These are phyloP conservation scores for Ceratocystis variospora DNA, from an alignment of 2,329 filamentous ascomycete genomes.

Conservation along the genomic window DNA sequence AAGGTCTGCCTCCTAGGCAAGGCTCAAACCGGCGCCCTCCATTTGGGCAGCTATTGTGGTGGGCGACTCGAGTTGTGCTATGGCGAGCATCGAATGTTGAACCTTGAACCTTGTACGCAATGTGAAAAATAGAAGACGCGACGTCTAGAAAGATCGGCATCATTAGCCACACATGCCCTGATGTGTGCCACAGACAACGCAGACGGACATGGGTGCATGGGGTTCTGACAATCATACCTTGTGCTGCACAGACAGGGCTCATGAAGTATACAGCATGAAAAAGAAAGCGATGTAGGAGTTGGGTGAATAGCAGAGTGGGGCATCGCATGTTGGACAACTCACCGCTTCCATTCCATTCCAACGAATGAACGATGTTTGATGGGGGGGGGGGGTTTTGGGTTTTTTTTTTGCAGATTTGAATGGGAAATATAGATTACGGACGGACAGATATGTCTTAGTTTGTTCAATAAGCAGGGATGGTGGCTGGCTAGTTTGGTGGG, in stretches of 20 bases:
- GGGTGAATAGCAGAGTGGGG: conserved; percentile 6
- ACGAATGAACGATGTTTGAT: neutral
- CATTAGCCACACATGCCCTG: conserved; percentile 10
- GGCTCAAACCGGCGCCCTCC: neutral
- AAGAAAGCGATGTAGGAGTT: conserved; percentile 6
- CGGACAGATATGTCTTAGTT: neutral
- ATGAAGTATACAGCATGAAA: conserved; percentile 5
- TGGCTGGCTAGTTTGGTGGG: neutral
- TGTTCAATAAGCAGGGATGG: neutral
- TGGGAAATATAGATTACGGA: neutral
- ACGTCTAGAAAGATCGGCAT: conserved; percentile 11
- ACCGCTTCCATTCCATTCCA: conserved; percentile 4
- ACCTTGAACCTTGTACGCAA: conserved; percentile 11
- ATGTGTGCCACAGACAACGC: conserved; percentile 8
- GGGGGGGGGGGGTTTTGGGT: too few species aligned
- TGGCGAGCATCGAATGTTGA: neutral
- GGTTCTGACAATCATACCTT: conserved; percentile 9
- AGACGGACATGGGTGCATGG: conserved; percentile 1
- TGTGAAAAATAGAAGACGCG: conserved; percentile 7
- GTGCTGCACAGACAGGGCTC: conserved; percentile 1
- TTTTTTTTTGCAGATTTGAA: neutral
- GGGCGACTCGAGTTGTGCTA: neutral
- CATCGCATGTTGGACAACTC: conserved; percentile 1
- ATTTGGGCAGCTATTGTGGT: neutral
- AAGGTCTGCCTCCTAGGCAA: neutral